A percentile compares a stretch with the other conserved stretches of the same genome.
Evolutionary conservation across 2,329 filamentous ascomycete species (phyloP).

Genomic region (Penicillium freii): DNA sequence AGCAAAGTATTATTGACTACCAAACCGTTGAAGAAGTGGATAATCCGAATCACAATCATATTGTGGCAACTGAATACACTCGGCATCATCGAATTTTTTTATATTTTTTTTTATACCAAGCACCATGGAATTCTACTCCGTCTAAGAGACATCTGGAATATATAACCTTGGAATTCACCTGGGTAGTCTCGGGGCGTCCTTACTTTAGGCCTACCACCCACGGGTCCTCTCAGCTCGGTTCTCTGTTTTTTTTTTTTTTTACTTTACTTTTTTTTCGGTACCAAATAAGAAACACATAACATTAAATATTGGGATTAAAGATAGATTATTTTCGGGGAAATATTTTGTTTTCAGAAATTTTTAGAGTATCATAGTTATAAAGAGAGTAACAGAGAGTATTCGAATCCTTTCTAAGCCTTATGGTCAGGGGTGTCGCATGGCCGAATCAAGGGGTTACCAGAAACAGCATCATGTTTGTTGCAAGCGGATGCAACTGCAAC

Average conservation of each 20-base stretch:
- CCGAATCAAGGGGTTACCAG: constrained; percentile 5
- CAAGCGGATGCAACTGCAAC: constrained; percentile 3
- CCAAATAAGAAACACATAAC: neutral
- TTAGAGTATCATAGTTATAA: too few species aligned
- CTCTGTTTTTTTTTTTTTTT: neutral
- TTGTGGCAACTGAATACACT: constrained; percentile 15
- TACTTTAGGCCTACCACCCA: neutral
- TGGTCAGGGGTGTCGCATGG: neutral
- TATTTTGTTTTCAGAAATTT: neutral
- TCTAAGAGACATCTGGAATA: neutral
- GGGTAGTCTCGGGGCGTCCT: neutral
- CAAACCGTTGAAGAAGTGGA: neutral
- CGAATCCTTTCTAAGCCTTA: neutral
- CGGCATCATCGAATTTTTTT: constrained; percentile 7
- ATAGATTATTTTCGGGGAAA: neutral
- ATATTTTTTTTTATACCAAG: neutral
- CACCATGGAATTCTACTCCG: neutral
- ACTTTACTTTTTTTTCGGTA: neutral
- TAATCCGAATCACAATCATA: neutral
- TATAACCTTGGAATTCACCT: neutral
- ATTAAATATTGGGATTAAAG: neutral
- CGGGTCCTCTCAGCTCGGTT: neutral
- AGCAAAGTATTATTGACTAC: neutral
- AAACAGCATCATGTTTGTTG: constrained; percentile 3
- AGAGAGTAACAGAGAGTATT: neutral